phyloP scores from a whole-genome alignment of 2,329 filamentous ascomycete genomes.

The Septoria linicola region DNA sequence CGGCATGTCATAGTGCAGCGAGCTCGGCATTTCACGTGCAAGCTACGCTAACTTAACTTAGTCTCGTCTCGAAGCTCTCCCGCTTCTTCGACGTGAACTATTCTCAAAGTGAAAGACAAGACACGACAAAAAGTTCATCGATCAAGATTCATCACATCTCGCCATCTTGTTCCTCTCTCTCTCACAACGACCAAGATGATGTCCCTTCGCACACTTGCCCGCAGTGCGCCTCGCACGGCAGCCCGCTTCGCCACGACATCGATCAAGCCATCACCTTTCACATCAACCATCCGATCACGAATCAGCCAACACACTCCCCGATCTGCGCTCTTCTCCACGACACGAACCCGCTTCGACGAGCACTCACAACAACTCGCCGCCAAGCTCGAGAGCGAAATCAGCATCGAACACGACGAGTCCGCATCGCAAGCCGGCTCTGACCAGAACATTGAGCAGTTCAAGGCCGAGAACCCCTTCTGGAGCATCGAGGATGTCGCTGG shows the following conservation, averaged over 20 bases:
- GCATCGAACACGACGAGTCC: conserved; percentile 74
- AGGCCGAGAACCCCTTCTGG: conserved; percentile 75
- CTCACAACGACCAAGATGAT: conserved; percentile 48
- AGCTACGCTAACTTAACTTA: no score
- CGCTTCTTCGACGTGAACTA: no score
- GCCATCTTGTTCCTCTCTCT: conserved; percentile 2
- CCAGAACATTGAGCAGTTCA: conserved; percentile 75
- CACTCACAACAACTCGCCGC: conserved; percentile 76
- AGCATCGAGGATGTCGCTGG: conserved; percentile 73
- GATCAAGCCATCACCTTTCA: conserved; percentile 36
- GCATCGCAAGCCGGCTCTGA: conserved; percentile 55
- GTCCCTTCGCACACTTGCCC: conserved; percentile 47
- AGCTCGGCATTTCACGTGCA: no score
- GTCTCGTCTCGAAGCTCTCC: no score
- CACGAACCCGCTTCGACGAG: conserved; percentile 41
- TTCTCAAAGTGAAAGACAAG: no score
- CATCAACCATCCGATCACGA: conserved; percentile 19
- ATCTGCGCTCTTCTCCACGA: conserved; percentile 45
- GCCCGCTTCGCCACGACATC: conserved; percentile 44
- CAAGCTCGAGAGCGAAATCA: conserved; percentile 82
- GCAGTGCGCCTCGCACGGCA: conserved; percentile 45
- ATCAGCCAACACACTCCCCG: conserved; percentile 27
- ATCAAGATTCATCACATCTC: neutral
- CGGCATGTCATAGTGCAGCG: no score
- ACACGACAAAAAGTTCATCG: neutral